A percentile compares a stretch with the other conserved stretches of the same genome.
These are phyloP conservation scores for Fusarium acutatum DNA, from an alignment of 2,329 filamentous ascomycete species.

Conservation along the genomic window DNA sequence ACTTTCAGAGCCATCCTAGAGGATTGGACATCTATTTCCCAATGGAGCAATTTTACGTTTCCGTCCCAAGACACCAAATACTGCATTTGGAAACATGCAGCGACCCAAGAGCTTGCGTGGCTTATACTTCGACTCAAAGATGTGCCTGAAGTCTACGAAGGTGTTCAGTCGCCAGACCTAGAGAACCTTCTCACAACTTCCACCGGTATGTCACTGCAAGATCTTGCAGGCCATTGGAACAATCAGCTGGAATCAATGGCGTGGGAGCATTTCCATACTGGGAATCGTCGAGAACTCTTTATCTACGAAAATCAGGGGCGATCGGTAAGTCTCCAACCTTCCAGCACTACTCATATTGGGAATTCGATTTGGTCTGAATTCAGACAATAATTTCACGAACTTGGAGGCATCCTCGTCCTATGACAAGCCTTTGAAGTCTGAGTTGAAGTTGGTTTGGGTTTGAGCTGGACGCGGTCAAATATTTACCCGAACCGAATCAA, in stretches of 20 bases:
- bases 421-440: not conserved
- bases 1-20: not conserved
- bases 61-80: not conserved
- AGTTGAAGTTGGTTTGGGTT: not conserved
- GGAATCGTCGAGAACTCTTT: not conserved
- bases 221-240: not conserved
- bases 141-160: not conserved
- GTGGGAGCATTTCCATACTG: not conserved
- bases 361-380: not conserved
- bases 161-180: not conserved
- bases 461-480: slow-evolving; percentile 1
- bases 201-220: not conserved
- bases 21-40: not conserved
- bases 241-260: not conserved
- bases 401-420: not conserved
- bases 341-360: not conserved
- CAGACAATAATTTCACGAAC: not conserved
- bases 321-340: not conserved
- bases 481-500: slow-evolving; percentile 13
- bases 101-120: slow-evolving; percentile 1
- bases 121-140: not conserved
- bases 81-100: not conserved
- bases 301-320: slow-evolving; percentile 1
- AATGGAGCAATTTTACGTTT: not conserved
- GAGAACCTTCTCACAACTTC: not conserved